Conservation (phyloP, 345 rosid genomes). For the Bretschneidera sinensis region DNA sequence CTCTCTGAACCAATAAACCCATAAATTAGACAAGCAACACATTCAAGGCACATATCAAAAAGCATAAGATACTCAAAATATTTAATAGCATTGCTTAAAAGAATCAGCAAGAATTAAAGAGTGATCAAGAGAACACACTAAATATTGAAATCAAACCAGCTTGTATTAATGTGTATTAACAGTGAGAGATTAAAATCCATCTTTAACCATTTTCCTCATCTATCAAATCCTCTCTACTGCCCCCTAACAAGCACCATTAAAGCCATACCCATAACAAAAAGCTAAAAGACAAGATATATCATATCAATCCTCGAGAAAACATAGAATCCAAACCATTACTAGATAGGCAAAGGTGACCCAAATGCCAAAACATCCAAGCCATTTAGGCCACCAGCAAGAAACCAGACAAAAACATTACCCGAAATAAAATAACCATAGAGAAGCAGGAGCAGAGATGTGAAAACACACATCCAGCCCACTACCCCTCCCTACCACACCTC, state of each 20-base stretch:
- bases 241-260: constrained; percentile 14
- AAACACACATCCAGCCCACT: constrained; percentile 1
- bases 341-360: no score
- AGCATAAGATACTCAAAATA: no score
- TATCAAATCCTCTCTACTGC: constrained; percentile 22
- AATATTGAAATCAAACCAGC: constrained; percentile 27
- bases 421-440: neutral
- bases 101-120: neutral
- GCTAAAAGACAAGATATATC: no score
- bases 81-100: no score
- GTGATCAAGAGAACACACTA: neutral
- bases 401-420: neutral
- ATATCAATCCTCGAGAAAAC: no score
- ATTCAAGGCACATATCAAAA: no score
- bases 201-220: neutral
- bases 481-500: no score
- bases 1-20: no score
- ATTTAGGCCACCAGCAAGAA: neutral
- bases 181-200: constrained; percentile 26
- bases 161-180: constrained; percentile 36
- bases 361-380: no score
- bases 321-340: no score
- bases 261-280: no score
- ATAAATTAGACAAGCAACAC: no score
- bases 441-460: neutral